phyloP scores from a whole-genome alignment of 1,284 basidiomycete species.

The Athelia sp. region DNA sequence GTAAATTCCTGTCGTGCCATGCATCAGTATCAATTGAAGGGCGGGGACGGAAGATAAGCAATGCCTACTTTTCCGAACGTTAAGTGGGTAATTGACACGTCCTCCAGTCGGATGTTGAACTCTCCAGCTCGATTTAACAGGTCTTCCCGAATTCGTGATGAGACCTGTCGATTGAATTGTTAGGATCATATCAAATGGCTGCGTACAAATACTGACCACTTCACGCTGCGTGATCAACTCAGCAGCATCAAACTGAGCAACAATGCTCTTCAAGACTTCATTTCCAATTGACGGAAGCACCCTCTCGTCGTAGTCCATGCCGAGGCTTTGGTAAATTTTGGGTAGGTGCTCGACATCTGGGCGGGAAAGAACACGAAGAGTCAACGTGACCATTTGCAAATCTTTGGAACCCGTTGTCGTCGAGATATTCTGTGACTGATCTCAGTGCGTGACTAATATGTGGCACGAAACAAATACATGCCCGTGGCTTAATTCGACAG shows the following conservation, averaged over 20 bases:
- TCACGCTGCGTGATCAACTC: conserved; percentile 91
- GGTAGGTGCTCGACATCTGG: conserved; percentile 88
- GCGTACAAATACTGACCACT: conserved; percentile 47
- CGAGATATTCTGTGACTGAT: conserved; percentile 76
- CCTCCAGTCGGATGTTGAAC: conserved; percentile 95
- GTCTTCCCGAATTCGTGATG: conserved; percentile 89
- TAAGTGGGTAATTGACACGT: conserved; percentile 93
- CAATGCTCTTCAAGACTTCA: conserved; percentile 96
- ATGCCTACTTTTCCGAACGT: conserved; percentile 73
- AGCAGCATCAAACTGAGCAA: conserved; percentile 98
- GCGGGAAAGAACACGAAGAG: conserved; percentile 91
- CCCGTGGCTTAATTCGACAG: conserved; percentile 94
- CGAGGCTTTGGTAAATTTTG: conserved; percentile 93
- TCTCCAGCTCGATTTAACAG: conserved; percentile 91
- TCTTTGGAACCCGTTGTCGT: conserved; percentile 97
- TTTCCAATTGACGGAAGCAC: conserved; percentile 94
- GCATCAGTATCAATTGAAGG: conserved; percentile 1
- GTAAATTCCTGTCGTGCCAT: conserved; percentile 64
- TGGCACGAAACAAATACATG: conserved; percentile 31
- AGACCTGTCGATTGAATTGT: conserved; percentile 50
- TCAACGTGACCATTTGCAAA: conserved; percentile 97
- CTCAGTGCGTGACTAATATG: conserved; percentile 2
- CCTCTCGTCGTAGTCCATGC: conserved; percentile 96
- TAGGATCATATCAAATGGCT: not conserved
- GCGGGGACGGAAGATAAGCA: too few species aligned